Conservation (phyloP, 176 grass and related monocot species). For the Avena atlantica region DNA sequence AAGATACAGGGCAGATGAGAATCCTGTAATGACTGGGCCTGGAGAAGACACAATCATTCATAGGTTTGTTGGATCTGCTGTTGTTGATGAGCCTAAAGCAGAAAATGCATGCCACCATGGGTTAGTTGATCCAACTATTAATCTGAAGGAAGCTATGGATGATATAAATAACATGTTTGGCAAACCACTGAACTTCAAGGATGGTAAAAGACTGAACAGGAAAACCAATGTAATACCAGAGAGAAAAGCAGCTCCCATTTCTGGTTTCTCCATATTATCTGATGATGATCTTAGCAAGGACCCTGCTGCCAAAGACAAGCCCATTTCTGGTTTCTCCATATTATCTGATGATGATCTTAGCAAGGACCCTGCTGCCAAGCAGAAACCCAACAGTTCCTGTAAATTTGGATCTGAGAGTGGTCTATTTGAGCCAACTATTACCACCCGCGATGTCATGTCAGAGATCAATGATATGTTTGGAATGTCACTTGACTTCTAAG, state of each 20-base stretch:
- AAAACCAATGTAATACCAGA: constrained; percentile 44
- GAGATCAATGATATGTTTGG: constrained; percentile 95
- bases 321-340: constrained; percentile 61
- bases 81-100: constrained; percentile 72
- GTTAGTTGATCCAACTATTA: constrained; percentile 83
- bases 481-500: constrained; percentile 76
- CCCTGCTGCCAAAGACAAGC: constrained; percentile 25
- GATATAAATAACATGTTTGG: constrained; percentile 97
- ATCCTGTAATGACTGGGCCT: constrained; percentile 48
- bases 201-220: constrained; percentile 50
- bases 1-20: constrained; percentile 15
- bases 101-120: constrained; percentile 96
- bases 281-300: constrained; percentile 65
- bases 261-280: constrained; percentile 71
- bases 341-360: constrained; percentile 67
- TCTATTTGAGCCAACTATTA: constrained; percentile 92
- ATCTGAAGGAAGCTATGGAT: constrained; percentile 91
- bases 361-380: constrained; percentile 38
- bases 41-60: constrained; percentile 76
- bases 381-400: constrained; percentile 31
- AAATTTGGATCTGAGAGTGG: constrained; percentile 52
- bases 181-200: constrained; percentile 74
- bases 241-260: constrained; percentile 44
- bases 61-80: constrained; percentile 85
- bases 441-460: constrained; percentile 77